Base-by-base conservation (phyloP, 306 rosid species). In the Castanea sativa region DNA sequence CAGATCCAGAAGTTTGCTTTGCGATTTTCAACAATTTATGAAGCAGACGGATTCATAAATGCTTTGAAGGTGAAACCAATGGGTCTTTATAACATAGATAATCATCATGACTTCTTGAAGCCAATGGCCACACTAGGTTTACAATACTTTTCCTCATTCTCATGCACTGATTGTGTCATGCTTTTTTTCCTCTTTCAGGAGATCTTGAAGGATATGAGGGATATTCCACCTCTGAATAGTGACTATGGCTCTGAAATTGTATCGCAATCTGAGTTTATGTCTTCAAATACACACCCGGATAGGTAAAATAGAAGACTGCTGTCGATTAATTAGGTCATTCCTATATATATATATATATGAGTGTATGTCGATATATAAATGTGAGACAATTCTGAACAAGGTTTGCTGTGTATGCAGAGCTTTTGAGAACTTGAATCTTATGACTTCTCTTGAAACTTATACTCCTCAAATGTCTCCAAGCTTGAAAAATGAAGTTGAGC, bases 1-100 rank as follows among this genome's bases (percentile, higher is more conserved):
- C 89, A 95, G 98, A 82, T 87, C 51, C 94, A 92, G 85, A 95
- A 92, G 88, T 95, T 92, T 59, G 98, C 91, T 27, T 58, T 95
- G 81, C 85, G 88, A 76, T 91, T 93, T 86, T 78, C 92, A 78
- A 85, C 97, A 21, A 78, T 61, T 32, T 38, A 69, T 57, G 98
- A 92, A 78, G 73, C 91, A n/a, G 82, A 91, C 67, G 77, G 81
- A 65, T 90, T 92, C 81, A 79, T 89, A 65, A 83, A 56, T 80
- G 76, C 81, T 78, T 77, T 93, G 80, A 88, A 89, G 98, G 92
- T 89, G 80, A 78, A 64, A 52, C 30, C 38, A 38, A 15, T 65
- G 73, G 43, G 57, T 38, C 45, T 5, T 71, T 45, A 23, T 55
- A 52, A 33, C 73, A 38, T 29, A 20, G 11, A 19, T 57, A 49